Percentiles rank a stretch among this genome's conserved stretches.
Conservation (phyloP, 768 basidiomycete genomes). For the Coprinopsis cinerea region DNA sequence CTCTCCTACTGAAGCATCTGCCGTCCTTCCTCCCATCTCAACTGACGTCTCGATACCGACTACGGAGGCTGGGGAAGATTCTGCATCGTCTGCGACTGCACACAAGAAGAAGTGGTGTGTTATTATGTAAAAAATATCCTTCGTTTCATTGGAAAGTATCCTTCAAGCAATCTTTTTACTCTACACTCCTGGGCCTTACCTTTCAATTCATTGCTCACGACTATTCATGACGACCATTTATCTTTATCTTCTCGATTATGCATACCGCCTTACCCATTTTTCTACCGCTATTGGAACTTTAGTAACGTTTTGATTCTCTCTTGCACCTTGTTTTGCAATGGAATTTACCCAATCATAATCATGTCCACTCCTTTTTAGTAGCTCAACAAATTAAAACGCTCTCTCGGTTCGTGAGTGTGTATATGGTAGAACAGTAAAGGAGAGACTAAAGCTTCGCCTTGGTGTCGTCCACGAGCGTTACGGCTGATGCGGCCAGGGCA, state of each 20-base stretch:
- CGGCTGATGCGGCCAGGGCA: constrained; percentile 78
- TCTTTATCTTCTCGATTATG: neutral
- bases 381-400: too few species aligned
- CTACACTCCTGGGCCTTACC: neutral
- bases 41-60: constrained; percentile 10
- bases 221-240: neutral
- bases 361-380: too few species aligned
- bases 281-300: too few species aligned
- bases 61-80: constrained; percentile 6
- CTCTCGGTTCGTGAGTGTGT: too few species aligned
- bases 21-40: constrained; percentile 1
- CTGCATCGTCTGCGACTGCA: constrained; percentile 10
- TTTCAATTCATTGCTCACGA: neutral
- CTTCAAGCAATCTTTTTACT: neutral
- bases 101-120: constrained; percentile 14
- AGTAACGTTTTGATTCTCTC: too few species aligned
- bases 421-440: too few species aligned
- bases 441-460: constrained; percentile 61
- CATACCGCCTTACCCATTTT: neutral
- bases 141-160: too few species aligned
- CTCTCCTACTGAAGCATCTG: constrained; percentile 10
- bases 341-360: too few species aligned
- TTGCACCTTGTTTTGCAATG: too few species aligned
- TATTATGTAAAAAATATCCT: constrained; percentile 16
- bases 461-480: constrained; percentile 47